Conservation (phyloP, 2,329 filamentous ascomycete species). For the Lecanicillium sp. region DNA sequence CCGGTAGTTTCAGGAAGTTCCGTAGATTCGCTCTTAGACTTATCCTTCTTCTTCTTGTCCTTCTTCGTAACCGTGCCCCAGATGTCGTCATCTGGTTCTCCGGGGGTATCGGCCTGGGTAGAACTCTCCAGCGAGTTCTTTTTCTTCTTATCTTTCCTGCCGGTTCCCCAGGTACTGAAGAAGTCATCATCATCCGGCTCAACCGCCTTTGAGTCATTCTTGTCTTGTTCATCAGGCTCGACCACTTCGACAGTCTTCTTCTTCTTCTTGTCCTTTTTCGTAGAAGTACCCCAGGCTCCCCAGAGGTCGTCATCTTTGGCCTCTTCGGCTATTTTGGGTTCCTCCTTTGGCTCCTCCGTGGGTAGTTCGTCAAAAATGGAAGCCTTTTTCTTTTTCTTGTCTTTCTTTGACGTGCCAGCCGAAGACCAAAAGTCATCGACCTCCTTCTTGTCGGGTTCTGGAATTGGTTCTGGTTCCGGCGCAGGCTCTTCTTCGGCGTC, state of each 20-base stretch:
- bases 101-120: constrained; percentile 30
- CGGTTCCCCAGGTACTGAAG: constrained; percentile 47
- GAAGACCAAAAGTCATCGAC: constrained; percentile 15
- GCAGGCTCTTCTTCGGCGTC: constrained; percentile 13
- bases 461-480: constrained; percentile 10
- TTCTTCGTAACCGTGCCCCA: constrained; percentile 26
- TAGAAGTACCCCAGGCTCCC: constrained; percentile 15
- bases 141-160: constrained; percentile 38
- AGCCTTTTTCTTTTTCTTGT: constrained; percentile 19
- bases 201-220: constrained; percentile 16
- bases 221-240: constrained; percentile 23
- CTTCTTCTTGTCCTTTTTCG: constrained; percentile 34
- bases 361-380: constrained; percentile 12
- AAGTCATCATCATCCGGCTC: constrained; percentile 38
- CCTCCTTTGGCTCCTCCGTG: constrained; percentile 14
- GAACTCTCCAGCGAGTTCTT: constrained; percentile 15
- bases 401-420: constrained; percentile 12
- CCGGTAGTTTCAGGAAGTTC: constrained; percentile 38
- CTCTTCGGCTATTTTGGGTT: constrained; percentile 13
- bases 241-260: constrained; percentile 28
- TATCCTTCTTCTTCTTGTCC: constrained; percentile 42
- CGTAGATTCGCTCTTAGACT: constrained; percentile 38
- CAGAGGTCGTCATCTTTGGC: constrained; percentile 16
- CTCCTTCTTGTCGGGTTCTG: constrained; percentile 14
- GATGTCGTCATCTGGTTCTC: constrained; percentile 33